These are phyloP conservation scores for Asterochloris sp. DNA, from an alignment of 139 green algal species.

Conservation along the genomic window DNA sequence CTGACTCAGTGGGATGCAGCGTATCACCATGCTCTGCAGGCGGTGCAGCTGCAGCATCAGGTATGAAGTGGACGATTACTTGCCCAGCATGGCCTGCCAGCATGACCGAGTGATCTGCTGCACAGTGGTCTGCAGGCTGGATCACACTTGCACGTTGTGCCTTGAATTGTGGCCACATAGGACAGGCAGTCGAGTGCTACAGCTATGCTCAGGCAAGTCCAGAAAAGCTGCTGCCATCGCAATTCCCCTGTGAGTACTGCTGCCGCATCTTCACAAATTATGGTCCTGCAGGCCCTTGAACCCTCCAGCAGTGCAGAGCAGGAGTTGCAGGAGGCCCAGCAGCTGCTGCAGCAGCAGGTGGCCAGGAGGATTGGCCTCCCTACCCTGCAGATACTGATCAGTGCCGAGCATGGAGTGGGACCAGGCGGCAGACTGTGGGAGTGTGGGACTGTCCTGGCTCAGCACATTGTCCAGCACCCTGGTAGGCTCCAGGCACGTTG, in stretches of 20 bases:
- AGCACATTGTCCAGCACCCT: neutral
- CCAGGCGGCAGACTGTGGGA: too few species aligned
- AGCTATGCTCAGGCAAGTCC: too few species aligned
- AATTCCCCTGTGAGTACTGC: too few species aligned
- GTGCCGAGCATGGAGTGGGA: neutral
- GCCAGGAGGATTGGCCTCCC: slow-evolving; percentile 26
- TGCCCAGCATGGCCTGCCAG: too few species aligned
- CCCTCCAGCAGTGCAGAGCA: neutral
- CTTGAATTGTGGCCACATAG: neutral
- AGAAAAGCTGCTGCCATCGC: too few species aligned
- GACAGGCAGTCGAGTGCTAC: too few species aligned
- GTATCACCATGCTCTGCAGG: slow-evolving; percentile 10
- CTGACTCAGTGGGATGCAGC: slow-evolving; percentile 13
- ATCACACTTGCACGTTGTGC: neutral
- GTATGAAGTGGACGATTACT: too few species aligned
- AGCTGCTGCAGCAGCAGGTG: slow-evolving; percentile 24
- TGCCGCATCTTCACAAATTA: too few species aligned
- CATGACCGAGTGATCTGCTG: too few species aligned
- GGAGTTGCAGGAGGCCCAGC: slow-evolving; percentile 6
- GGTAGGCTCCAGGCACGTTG: neutral
- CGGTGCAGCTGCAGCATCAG: neutral
- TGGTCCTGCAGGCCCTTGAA: too few species aligned
- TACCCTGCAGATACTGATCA: slow-evolving; percentile 14
- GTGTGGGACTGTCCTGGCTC: too few species aligned
- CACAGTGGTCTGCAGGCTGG: slow-evolving; percentile 10